Conservation (phyloP, 768 basidiomycete species). For the Termitomyces sp. region DNA sequence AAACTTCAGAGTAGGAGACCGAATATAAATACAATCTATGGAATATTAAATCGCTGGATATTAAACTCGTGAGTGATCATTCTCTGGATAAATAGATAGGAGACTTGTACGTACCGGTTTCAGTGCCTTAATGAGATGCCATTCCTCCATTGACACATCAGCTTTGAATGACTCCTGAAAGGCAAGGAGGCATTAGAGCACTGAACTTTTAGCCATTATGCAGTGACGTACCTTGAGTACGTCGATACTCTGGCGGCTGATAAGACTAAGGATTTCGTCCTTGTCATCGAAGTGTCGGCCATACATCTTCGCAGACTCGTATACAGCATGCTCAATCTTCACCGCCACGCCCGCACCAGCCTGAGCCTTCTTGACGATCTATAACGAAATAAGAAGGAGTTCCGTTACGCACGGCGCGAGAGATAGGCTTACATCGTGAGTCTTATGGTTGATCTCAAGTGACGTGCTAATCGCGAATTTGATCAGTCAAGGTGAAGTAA, state of each 20-base stretch:
- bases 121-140: slow-evolving; percentile 85
- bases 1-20: no score
- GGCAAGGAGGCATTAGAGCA: slow-evolving; percentile 1
- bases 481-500: slow-evolving; percentile 2
- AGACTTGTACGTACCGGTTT: slow-evolving; percentile 57
- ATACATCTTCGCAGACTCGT: slow-evolving; percentile 93
- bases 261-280: slow-evolving; percentile 87
- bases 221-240: slow-evolving; percentile 72
- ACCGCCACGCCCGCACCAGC: slow-evolving; percentile 96
- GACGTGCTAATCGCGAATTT: slow-evolving; percentile 60
- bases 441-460: slow-evolving; percentile 95
- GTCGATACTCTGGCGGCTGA: slow-evolving; percentile 92
- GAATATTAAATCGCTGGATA: slow-evolving; percentile 26
- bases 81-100: neutral
- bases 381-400: slow-evolving; percentile 7
- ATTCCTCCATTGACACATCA: slow-evolving; percentile 88
- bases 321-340: slow-evolving; percentile 97
- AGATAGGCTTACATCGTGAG: slow-evolving; percentile 54
- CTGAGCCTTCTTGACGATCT: slow-evolving; percentile 91
- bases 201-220: slow-evolving; percentile 1
- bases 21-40: slow-evolving; percentile 8
- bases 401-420: neutral
- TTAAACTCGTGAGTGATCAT: neutral
- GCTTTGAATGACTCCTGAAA: slow-evolving; percentile 76
- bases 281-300: slow-evolving; percentile 96